Conservation (phyloP, 805 yeast genomes). For the Cyberlindnera euphorbiiphila region DNA sequence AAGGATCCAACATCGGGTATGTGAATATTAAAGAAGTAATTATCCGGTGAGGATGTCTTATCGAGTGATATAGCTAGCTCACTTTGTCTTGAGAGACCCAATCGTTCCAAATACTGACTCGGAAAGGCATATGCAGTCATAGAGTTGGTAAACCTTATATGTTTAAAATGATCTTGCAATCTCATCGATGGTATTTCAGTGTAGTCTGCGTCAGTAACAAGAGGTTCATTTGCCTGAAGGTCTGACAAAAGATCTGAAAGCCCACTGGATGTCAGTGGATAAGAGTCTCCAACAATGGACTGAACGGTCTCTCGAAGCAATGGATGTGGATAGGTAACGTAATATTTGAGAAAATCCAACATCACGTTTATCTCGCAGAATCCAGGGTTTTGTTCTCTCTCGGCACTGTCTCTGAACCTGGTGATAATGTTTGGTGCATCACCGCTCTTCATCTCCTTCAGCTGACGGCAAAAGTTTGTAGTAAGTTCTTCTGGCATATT, state of each 20-base stretch:
- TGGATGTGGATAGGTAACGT: slow-evolving; percentile 11
- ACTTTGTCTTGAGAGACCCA: slow-evolving; percentile 3
- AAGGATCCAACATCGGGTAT: slow-evolving; percentile 14
- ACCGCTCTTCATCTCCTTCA: neutral
- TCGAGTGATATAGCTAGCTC: slow-evolving; percentile 15
- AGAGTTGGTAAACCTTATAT: slow-evolving; percentile 14
- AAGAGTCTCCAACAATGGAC: neutral
- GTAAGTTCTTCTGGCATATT: slow-evolving; percentile 2
- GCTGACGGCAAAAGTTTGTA: neutral
- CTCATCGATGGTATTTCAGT: neutral
- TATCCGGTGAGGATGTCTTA: slow-evolving; percentile 6
- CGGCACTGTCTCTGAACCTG: slow-evolving; percentile 3
- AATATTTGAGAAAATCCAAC: slow-evolving; percentile 11
- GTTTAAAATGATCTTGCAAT: slow-evolving; percentile 12
- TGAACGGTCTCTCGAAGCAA: neutral
- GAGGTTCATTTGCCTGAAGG: neutral
- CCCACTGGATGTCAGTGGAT: neutral
- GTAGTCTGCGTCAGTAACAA: neutral
- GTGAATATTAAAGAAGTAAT: slow-evolving; percentile 16
- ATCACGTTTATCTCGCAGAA: slow-evolving; percentile 6
- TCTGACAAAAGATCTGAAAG: slow-evolving; percentile 4
- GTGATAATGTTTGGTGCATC: slow-evolving; percentile 1
- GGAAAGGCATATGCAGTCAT: slow-evolving; percentile 12
- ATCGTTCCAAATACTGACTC: slow-evolving; percentile 1
- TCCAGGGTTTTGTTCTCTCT: neutral